A percentile compares a stretch with the other conserved stretches of the same genome.
These are phyloP conservation scores for Suhomyces ambrosiae DNA, from an alignment of 1,139 yeast genomes.

Conservation along the genomic window DNA sequence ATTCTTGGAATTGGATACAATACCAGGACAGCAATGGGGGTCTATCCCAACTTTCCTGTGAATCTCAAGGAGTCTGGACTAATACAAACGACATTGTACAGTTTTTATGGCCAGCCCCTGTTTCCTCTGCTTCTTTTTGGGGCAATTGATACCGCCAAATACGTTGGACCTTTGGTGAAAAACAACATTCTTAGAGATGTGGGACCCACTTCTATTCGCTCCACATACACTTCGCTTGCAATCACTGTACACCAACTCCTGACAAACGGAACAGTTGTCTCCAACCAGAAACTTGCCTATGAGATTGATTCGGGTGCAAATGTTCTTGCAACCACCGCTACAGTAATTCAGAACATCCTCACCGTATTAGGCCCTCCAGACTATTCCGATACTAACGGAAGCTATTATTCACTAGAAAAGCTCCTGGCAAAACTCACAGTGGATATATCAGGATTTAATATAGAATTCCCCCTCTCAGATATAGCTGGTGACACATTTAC, in stretches of 20 bases:
- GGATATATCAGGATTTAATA: conserved; percentile 23
- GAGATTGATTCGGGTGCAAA: conserved; percentile 26
- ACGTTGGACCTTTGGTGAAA: conserved; percentile 19
- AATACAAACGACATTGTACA: conserved; percentile 17
- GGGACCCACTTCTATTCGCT: conserved; percentile 13
- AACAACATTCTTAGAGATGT: conserved; percentile 21
- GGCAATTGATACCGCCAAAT: conserved; percentile 22
- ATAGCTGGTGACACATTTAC: conserved; percentile 17
- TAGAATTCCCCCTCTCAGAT: conserved; percentile 22
- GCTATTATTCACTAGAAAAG: not conserved
- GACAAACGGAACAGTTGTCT: conserved; percentile 16
- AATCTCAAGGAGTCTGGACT: conserved; percentile 19
- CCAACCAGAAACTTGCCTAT: conserved; percentile 21
- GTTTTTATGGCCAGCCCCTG: conserved; percentile 18
- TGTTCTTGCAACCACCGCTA: conserved; percentile 22
- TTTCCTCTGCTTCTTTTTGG: conserved; percentile 23
- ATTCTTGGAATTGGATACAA: conserved; percentile 26
- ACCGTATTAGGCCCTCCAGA: conserved; percentile 15
- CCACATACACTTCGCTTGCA: conserved; percentile 17
- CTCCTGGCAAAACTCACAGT: conserved; percentile 13
- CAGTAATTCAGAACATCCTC: conserved; percentile 21
- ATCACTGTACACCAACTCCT: conserved; percentile 22
- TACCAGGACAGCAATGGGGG: conserved; percentile 14
- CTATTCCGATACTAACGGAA: not conserved
- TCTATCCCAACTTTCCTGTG: conserved; percentile 18